phyloP scores from a whole-genome alignment of 208 protist species.

The Trypanosoma congolense region DNA sequence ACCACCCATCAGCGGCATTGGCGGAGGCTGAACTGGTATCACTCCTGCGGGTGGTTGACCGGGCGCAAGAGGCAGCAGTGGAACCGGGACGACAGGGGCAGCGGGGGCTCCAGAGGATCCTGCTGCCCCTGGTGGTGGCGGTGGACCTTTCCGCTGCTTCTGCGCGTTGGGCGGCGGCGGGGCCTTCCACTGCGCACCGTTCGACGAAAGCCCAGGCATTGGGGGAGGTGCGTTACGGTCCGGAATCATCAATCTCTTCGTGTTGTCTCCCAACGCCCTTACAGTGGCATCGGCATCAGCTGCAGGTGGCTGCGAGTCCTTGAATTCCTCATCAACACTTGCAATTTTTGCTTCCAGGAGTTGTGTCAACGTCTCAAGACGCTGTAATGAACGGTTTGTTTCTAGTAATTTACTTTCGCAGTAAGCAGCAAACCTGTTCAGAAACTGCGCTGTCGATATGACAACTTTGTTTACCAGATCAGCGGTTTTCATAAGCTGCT shows the following conservation, averaged over 20 bases:
- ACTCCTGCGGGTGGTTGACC: slow-evolving; percentile 13
- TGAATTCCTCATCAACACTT: slow-evolving; percentile 28
- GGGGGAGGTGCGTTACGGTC: slow-evolving; percentile 18
- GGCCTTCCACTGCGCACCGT: background rate
- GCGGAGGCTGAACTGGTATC: slow-evolving; percentile 20
- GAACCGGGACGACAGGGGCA: slow-evolving; percentile 11
- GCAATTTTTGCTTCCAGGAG: slow-evolving; percentile 73
- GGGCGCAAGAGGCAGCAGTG: slow-evolving; percentile 8
- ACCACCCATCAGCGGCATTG: slow-evolving; percentile 36
- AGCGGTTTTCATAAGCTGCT: slow-evolving; percentile 45
- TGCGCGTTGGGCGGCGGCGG: slow-evolving; percentile 12
- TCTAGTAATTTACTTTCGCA: slow-evolving; percentile 67
- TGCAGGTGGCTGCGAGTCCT: background rate
- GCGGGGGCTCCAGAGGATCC: background rate
- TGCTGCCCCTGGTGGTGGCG: slow-evolving; percentile 13
- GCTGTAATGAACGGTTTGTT: slow-evolving; percentile 34
- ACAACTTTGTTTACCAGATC: slow-evolving; percentile 73
- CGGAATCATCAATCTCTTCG: background rate
- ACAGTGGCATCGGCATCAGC: background rate
- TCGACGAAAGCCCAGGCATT: slow-evolving; percentile 21
- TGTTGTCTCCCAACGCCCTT: background rate
- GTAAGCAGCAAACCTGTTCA: slow-evolving; percentile 73
- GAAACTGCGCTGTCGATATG: slow-evolving; percentile 66
- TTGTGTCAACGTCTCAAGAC: slow-evolving; percentile 55
- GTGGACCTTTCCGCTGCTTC: slow-evolving; percentile 11